phyloP scores from a whole-genome alignment of 1,284 basidiomycete genomes.

The Cryptococcus floricola region DNA sequence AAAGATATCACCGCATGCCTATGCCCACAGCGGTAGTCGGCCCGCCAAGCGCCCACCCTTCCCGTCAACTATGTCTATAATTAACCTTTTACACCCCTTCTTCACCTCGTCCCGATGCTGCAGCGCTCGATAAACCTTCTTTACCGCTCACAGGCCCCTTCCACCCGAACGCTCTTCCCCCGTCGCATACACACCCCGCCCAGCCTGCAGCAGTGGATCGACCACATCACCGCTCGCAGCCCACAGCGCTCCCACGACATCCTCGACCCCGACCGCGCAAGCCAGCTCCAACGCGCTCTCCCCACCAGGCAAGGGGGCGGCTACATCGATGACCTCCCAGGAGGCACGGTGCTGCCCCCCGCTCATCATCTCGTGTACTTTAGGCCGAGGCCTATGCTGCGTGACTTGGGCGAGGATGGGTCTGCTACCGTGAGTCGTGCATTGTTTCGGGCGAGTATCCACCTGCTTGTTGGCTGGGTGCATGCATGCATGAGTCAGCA shows the following conservation, averaged over 20 bases:
- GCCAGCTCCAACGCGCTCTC: slow-evolving; percentile 51
- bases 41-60: no score
- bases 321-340: slow-evolving; percentile 9
- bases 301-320: slow-evolving; percentile 60
- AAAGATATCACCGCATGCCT: no score
- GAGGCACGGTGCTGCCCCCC: slow-evolving; percentile 54
- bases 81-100: not conserved
- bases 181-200: not conserved
- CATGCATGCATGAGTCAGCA: not conserved
- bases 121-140: not conserved
- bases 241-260: slow-evolving; percentile 1
- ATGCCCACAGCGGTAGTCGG: no score
- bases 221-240: not conserved
- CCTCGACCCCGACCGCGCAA: slow-evolving; percentile 7
- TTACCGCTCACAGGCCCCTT: not conserved
- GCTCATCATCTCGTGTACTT: slow-evolving; percentile 74
- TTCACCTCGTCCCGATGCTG: not conserved
- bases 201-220: not conserved
- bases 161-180: not conserved
- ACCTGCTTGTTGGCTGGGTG: no score
- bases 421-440: slow-evolving; percentile 55
- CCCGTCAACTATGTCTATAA: no score
- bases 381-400: slow-evolving; percentile 61
- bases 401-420: slow-evolving; percentile 61
- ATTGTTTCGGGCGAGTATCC: not conserved